Percentiles rank a stretch among this genome's conserved stretches.
Conservation (phyloP, 108 stramenopile species). For the Asterionellopsis glacialis region DNA sequence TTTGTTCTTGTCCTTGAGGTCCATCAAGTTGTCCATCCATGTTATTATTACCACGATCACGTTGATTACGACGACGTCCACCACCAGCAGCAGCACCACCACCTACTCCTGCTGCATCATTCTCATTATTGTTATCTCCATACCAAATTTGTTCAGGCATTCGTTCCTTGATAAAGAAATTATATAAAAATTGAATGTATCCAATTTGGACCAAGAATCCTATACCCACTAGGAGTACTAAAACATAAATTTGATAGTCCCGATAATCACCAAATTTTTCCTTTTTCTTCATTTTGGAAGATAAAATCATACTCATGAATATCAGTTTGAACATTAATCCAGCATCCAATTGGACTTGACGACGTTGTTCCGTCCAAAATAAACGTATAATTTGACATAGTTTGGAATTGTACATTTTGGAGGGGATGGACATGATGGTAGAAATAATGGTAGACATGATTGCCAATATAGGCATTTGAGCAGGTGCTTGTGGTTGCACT, state of each 20-base stretch:
- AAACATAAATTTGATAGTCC: conserved; percentile 1
- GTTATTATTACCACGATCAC: background rate
- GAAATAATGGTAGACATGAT: background rate
- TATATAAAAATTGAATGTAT: conserved; percentile 23
- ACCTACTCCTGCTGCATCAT: background rate
- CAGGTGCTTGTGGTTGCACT: background rate
- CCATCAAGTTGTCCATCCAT: background rate
- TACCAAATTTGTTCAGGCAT: conserved; percentile 19
- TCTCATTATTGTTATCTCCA: conserved; percentile 13
- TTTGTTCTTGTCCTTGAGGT: background rate
- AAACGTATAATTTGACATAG: conserved; percentile 1
- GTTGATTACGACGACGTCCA: background rate
- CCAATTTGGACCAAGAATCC: conserved; percentile 36
- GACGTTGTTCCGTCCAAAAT: conserved; percentile 11
- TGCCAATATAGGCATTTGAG: background rate
- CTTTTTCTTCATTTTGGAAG: conserved; percentile 9
- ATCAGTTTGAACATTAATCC: conserved; percentile 34
- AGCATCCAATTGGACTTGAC: conserved; percentile 16
- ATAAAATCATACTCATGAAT: conserved; percentile 24
- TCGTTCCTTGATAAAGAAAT: conserved; percentile 30
- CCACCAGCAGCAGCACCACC: background rate
- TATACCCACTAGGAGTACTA: conserved; percentile 5
- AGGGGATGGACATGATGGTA: background rate
- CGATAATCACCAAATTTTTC: background rate
- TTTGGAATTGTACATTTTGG: background rate